Percentiles rank a stretch among this genome's conserved stretches.
Evolutionary conservation across 1,284 basidiomycete genomes (phyloP).

Genomic region (Pyrrhoderma noxium): DNA sequence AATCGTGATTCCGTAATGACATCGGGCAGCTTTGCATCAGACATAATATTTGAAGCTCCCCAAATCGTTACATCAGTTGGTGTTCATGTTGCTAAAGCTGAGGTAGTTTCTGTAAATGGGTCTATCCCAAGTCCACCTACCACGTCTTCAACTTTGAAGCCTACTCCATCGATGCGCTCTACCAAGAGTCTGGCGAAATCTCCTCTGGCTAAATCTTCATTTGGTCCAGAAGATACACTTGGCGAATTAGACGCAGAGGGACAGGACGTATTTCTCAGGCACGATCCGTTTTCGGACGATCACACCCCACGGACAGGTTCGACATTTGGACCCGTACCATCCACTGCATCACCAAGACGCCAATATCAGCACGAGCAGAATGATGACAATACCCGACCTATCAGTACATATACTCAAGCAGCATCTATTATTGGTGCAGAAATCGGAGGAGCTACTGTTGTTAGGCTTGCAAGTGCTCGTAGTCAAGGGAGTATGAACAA

Average conservation of each 20-base stretch:
- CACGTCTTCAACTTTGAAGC: conserved; percentile 28
- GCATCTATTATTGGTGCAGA: conserved; percentile 49
- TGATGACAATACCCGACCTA: conserved; percentile 33
- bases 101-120: conserved; percentile 59
- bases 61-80: conserved; percentile 66
- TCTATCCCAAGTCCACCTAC: conserved; percentile 29
- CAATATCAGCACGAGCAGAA: background rate
- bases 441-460: conserved; percentile 56
- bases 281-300: conserved; percentile 61
- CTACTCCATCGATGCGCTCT: conserved; percentile 29
- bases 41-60: conserved; percentile 71
- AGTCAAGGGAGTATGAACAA: conserved; percentile 36
- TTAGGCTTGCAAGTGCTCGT: conserved; percentile 46
- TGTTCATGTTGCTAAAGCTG: conserved; percentile 68
- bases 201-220: conserved; percentile 63
- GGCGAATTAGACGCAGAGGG: conserved; percentile 43
- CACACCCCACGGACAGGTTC: conserved; percentile 37
- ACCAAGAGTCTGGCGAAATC: conserved; percentile 40
- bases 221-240: conserved; percentile 60
- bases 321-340: conserved; percentile 31
- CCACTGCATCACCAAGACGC: conserved; percentile 9
- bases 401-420: conserved; percentile 56
- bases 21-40: conserved; percentile 65
- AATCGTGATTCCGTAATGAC: conserved; percentile 67
- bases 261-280: conserved; percentile 14